Percentiles rank a stretch among this genome's conserved stretches.
Conservation (phyloP, 2,329 filamentous ascomycete genomes). For the Aaosphaeria pasadenensis region DNA sequence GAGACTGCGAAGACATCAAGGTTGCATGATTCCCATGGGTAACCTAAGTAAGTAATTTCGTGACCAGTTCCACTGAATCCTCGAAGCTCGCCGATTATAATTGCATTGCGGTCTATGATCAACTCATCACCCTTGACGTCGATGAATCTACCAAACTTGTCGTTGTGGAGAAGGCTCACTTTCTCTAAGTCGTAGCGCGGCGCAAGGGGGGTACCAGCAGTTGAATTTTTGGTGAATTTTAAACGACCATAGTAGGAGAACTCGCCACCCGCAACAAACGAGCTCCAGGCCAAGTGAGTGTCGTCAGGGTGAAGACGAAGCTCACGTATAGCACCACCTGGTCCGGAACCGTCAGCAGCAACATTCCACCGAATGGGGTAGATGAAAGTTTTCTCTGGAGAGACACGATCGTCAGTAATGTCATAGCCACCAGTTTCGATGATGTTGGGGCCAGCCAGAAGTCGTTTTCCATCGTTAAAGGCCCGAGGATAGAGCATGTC, state of each 20-base stretch:
- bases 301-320: constrained; percentile 48
- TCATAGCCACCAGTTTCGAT: constrained; percentile 35
- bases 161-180: constrained; percentile 30
- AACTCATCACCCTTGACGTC: constrained; percentile 9
- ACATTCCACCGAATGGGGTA: constrained; percentile 43
- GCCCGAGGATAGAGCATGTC: constrained; percentile 32
- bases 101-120: constrained; percentile 25
- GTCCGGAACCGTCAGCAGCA: constrained; percentile 26
- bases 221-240: constrained; percentile 39
- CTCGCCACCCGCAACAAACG: constrained; percentile 31
- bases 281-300: constrained; percentile 43
- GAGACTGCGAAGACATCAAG: constrained; percentile 44
- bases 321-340: constrained; percentile 39
- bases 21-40: constrained; percentile 40
- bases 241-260: constrained; percentile 38
- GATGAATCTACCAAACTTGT: neutral
- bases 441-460: constrained; percentile 27
- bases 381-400: constrained; percentile 35
- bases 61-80: constrained; percentile 42
- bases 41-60: constrained; percentile 41
- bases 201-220: neutral
- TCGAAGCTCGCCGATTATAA: constrained; percentile 42
- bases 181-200: constrained; percentile 39
- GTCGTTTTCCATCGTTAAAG: constrained; percentile 39
- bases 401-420: constrained; percentile 38